Percentiles rank a stretch among this genome's conserved stretches.
These are phyloP conservation scores for Diplotaxis tenuifolia DNA, from an alignment of 345 rosid species.

Conservation along the genomic window DNA sequence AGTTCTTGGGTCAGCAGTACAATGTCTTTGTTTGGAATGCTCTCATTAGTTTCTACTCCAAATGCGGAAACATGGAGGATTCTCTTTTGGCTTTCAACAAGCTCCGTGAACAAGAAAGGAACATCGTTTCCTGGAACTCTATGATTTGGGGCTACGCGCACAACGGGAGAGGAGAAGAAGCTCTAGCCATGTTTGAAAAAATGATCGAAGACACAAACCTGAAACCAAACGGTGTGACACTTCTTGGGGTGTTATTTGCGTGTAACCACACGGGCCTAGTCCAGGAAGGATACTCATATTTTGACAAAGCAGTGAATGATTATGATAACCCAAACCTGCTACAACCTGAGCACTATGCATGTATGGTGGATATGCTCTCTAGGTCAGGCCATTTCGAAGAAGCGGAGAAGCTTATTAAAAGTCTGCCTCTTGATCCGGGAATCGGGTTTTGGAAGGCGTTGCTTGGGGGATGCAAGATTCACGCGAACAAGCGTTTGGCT, in stretches of 20 bases:
- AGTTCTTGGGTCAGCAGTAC: slow-evolving; percentile 44
- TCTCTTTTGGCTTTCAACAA: slow-evolving; percentile 51
- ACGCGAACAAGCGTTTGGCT: slow-evolving; percentile 53
- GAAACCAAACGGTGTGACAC: slow-evolving; percentile 59
- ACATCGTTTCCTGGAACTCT: slow-evolving; percentile 70
- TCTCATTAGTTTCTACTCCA: slow-evolving; percentile 71
- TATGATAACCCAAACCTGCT: slow-evolving; percentile 39
- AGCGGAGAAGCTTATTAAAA: slow-evolving; percentile 51
- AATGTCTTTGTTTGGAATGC: slow-evolving; percentile 56
- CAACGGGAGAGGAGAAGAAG: slow-evolving; percentile 73
- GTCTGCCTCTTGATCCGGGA: slow-evolving; percentile 67
- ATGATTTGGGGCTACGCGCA: slow-evolving; percentile 79
- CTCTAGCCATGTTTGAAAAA: slow-evolving; percentile 48
- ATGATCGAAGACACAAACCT: slow-evolving; percentile 42
- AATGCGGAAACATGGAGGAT: slow-evolving; percentile 78
- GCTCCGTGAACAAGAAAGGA: slow-evolving; percentile 39
- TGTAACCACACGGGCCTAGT: slow-evolving; percentile 81
- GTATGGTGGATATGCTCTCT: slow-evolving; percentile 79
- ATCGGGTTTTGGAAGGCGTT: slow-evolving; percentile 88
- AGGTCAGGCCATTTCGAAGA: slow-evolving; percentile 62
- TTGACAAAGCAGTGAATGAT: slow-evolving; percentile 42
- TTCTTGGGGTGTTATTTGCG: slow-evolving; percentile 71
- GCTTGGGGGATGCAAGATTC: slow-evolving; percentile 81
- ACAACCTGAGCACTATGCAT: slow-evolving; percentile 69
- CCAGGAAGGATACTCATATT: slow-evolving; percentile 57